phyloP scores from a whole-genome alignment of 2,329 filamentous ascomycete species.

The Paramyrothecium roridum region DNA sequence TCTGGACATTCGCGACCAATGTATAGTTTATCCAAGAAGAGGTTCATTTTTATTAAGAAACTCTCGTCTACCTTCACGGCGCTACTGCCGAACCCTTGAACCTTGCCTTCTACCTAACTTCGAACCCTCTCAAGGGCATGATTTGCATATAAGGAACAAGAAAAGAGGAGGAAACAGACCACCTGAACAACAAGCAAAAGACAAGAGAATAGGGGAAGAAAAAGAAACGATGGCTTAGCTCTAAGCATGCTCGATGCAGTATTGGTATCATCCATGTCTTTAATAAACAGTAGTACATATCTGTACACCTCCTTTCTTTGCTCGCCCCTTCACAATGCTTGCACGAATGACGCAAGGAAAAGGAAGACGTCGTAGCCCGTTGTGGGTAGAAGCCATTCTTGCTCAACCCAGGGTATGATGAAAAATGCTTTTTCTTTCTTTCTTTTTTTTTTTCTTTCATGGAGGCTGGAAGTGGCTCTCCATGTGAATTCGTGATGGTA shows the following conservation, averaged over 20 bases:
- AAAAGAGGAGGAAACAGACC: conserved; percentile 5
- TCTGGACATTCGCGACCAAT: too few relatives aligned
- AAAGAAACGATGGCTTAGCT: conserved; percentile 18
- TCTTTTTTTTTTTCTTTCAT: too few relatives aligned
- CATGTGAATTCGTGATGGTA: neutral
- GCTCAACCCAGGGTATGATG: conserved; percentile 7
- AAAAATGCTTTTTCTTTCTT: conserved; percentile 4
- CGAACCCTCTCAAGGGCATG: neutral
- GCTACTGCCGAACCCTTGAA: neutral
- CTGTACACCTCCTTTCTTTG: conserved; percentile 14
- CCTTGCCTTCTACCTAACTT: too few relatives aligned
- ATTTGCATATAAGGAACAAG: conserved; percentile 2
- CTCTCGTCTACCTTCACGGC: neutral
- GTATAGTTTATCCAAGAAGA: neutral
- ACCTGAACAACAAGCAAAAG: conserved; percentile 12
- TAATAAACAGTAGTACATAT: conserved; percentile 23
- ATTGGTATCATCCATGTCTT: conserved; percentile 40
- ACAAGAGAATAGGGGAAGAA: conserved; percentile 9
- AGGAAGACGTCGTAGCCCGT: neutral
- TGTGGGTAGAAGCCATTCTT: too few relatives aligned
- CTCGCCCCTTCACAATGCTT: conserved; percentile 7
- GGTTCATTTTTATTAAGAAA: neutral
- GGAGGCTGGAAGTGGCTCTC: neutral
- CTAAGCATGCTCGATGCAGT: conserved; percentile 33
- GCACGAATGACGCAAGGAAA: conserved; percentile 5